Evolutionary conservation across 2,329 filamentous ascomycete genomes (phyloP).

Genomic region (Penicillium sp.): DNA sequence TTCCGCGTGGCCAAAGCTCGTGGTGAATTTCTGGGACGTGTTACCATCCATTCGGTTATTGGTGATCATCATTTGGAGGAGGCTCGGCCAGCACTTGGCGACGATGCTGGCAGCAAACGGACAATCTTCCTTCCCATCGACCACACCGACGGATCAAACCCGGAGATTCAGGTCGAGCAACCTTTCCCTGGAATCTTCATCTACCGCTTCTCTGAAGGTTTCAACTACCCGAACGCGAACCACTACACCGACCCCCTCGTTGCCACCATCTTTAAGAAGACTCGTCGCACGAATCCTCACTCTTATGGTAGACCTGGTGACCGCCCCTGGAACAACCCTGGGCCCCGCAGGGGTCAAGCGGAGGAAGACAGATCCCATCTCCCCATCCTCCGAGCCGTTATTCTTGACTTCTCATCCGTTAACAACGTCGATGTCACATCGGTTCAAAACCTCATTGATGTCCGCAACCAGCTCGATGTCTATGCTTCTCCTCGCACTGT

Average conservation of each 20-base stretch:
- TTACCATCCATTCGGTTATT: slow-evolving; percentile 82
- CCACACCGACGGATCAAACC: slow-evolving; percentile 90
- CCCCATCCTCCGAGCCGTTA: slow-evolving; percentile 82
- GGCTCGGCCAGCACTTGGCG: slow-evolving; percentile 46
- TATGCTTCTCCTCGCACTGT: slow-evolving; percentile 81
- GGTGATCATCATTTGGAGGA: slow-evolving; percentile 75
- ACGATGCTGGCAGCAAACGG: slow-evolving; percentile 54
- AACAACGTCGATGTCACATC: slow-evolving; percentile 95
- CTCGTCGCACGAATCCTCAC: slow-evolving; percentile 75
- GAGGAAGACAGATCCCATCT: slow-evolving; percentile 56
- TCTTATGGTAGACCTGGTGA: slow-evolving; percentile 72
- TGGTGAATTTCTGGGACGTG: slow-evolving; percentile 81
- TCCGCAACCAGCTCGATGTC: slow-evolving; percentile 88
- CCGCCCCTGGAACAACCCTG: slow-evolving; percentile 93
- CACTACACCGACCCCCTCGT: slow-evolving; percentile 83
- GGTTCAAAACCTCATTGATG: slow-evolving; percentile 88
- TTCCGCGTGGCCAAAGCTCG: slow-evolving; percentile 83
- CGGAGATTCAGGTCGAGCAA: slow-evolving; percentile 74
- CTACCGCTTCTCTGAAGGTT: slow-evolving; percentile 91
- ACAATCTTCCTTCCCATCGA: slow-evolving; percentile 87
- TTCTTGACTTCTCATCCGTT: slow-evolving; percentile 90
- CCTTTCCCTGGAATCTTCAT: slow-evolving; percentile 95
- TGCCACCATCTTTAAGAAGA: slow-evolving; percentile 69
- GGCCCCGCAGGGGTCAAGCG: slow-evolving; percentile 65
- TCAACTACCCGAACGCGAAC: slow-evolving; percentile 94